Evolutionary conservation across 73 alveolate genomes (phyloP).

Genomic region (Halteria grandinella): DNA sequence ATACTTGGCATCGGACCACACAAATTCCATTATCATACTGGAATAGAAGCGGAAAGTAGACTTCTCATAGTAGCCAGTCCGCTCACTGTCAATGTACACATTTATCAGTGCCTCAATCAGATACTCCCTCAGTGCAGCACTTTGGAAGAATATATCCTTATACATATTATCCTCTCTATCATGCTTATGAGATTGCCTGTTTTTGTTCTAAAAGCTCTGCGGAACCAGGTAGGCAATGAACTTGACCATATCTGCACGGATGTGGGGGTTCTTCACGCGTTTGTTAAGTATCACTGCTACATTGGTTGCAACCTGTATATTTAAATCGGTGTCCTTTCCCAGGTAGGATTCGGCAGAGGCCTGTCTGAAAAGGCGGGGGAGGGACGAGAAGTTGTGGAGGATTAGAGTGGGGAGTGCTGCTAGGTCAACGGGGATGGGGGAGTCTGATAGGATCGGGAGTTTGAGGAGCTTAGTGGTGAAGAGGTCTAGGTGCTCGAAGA

Average conservation of each 20-base stretch:
- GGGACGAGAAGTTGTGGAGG: neutral
- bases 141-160: constrained; percentile 19
- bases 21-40: constrained; percentile 30
- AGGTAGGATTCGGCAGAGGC: constrained; percentile 10
- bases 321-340: constrained; percentile 31
- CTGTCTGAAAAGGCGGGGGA: constrained; percentile 16
- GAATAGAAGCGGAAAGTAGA: constrained; percentile 4
- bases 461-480: neutral
- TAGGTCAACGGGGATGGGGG: constrained; percentile 10
- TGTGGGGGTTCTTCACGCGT: constrained; percentile 48
- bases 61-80: constrained; percentile 50
- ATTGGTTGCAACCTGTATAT: constrained; percentile 6
- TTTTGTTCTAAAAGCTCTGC: neutral
- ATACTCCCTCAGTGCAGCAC: neutral
- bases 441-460: neutral
- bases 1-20: constrained; percentile 18
- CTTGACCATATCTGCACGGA: constrained; percentile 51
- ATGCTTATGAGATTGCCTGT: neutral
- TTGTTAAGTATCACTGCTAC: neutral
- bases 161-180: constrained; percentile 42
- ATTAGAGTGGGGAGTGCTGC: constrained; percentile 12
- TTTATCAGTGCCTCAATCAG: constrained; percentile 21
- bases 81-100: constrained; percentile 30
- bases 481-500: neutral
- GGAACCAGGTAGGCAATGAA: constrained; percentile 57